Base-by-base conservation (phyloP, 2,329 filamentous ascomycete species). In the Alternaria arborescens region DNA sequence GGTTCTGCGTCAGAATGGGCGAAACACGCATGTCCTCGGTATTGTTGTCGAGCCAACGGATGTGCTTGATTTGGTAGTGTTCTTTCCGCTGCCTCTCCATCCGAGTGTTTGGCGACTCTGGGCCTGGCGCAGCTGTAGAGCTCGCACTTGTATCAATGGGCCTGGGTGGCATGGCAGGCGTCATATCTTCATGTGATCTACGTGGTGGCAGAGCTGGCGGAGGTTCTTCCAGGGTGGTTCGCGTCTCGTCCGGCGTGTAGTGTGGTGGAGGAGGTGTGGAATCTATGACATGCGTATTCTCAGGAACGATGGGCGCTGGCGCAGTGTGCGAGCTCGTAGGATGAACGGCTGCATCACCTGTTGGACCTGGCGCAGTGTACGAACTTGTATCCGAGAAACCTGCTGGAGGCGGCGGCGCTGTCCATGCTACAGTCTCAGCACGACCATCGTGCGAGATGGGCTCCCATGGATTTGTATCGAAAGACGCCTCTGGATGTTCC, bases 21-120 rank as follows among this genome's bases (percentile, higher is more conserved):
- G 93, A 94, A n/a, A 86, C 85, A 43, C 92, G 86, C 38, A 92
- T 87, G n/a, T 86, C 83, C 1, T 83, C 76, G 0, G 85, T 82
- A 11, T 76, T 85, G 2, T 83, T 79, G 75, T 97, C 92, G 61
- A 89, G 84, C 94, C 94, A 98, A 62, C 87, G 89, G 63, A 98
- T 89, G 61, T 94, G 93, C 75, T 97, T 96, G 76, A 98, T 94
- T 57, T 93, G 91, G 71, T 99, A 98, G 1, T 93, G 95, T 77
- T 97, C 93, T 58, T 83, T 84, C 62, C 85, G 79, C 66, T 88
- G 84, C 55, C 74, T 69, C 56, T 78, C 78, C 62, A 80, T 78
- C 16, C 64, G 69, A 4, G 80, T 78, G 8, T 72, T 74, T 3
- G 81, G 79, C 4, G 79, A 81, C 52, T 82, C 80, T 3, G 75